Evolutionary conservation across 2,329 filamentous ascomycete genomes (phyloP), one percentile per base, ranked within the genome.

Genomic region (Aspergillus nomiae): DNA sequence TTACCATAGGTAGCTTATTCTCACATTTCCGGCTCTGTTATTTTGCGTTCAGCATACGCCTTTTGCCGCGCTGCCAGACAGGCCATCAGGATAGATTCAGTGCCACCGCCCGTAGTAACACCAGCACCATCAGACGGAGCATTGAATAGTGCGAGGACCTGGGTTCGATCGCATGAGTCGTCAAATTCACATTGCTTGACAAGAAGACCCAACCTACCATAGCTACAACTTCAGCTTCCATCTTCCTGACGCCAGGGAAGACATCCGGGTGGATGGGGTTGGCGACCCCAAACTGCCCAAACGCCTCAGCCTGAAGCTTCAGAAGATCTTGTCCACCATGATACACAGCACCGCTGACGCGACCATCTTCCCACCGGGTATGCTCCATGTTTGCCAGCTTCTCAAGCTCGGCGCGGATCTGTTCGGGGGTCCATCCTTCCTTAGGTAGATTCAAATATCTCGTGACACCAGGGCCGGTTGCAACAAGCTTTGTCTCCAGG

Each of bases 261-360:
- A 99, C 94, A 80, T 99, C 95, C 8, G 95, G 95, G 77, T 99
- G 95, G 70, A 99, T 95, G 3, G 95, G 95, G 78, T 99, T 99
- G 45, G 93, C 87, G 34, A 99, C 95, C 57, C 93, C 94, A 77
- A 99, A 99, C 78, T 91, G 91, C 68, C 91, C 91, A 83, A 94
- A 98, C 0, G 95, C 94, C 76, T 97, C 92, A 7, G 92, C 91
- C 82, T 99, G 95, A 45, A 99, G 83, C 73, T 90, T 87, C 64
- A 95, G 80, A 70, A 99, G 81, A 51, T 90, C 89, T 45, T 91
- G 86, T 59, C 95, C 95, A 67, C 95, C 95, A 75, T 98, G 94
- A 76, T 99, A 99, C 38, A 99, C 95, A 32, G 95, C 94, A 34
- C 95, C 95, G 48, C 92, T 96, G 60, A 99, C 95, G 67, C 88